Evolutionary conservation across 345 rosid species (phyloP), one percentile per base, ranked within the genome.

Genomic region (Melaleuca quinquenervia): DNA sequence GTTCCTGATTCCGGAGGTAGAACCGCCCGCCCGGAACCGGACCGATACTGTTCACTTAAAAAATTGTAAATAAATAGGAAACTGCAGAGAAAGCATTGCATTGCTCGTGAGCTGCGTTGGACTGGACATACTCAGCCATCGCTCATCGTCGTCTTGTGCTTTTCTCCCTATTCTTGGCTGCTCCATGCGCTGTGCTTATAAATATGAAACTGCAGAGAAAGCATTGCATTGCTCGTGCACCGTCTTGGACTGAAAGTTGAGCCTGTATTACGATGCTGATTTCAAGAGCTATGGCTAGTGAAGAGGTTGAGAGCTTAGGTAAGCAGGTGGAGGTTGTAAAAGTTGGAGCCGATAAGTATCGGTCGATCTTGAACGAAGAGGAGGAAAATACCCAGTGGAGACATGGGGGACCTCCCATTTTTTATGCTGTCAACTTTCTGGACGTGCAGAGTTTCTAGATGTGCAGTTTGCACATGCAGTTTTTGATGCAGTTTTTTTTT

Each of bases 391-490:
- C 82, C 2, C 49, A n/a, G 53, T 86, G 90, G 91, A 84, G 90
- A 52, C 87, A 85, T 53, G 89, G 85, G 1, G 86, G 58, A 75
- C 90, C 89, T 58, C 89, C 91, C 22, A 75, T 29, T 18, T 88
- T 80, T 45, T 50, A 90, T 32, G 87, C 45, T 55, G 91, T 88
- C n/a, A 88, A 88, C 85, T n/a, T n/a, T n/a, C n/a, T n/a, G n/a
- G n/a, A n/a, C n/a, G n/a, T n/a, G n/a, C n/a, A n/a, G n/a, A n/a
- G n/a, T n/a, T n/a, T n/a, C n/a, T n/a, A n/a, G n/a, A n/a, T n/a
- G n/a, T n/a, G n/a, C n/a, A n/a, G n/a, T n/a, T n/a, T n/a, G n/a
- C n/a, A n/a, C n/a, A n/a, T n/a, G n/a, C n/a, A n/a, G n/a, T n/a
- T n/a, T n/a, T n/a, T n/a, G n/a, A n/a, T n/a, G n/a, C n/a, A n/a